Evolutionary conservation across 768 basidiomycete genomes (phyloP).

Genomic region (Termitomyces titanicus): DNA sequence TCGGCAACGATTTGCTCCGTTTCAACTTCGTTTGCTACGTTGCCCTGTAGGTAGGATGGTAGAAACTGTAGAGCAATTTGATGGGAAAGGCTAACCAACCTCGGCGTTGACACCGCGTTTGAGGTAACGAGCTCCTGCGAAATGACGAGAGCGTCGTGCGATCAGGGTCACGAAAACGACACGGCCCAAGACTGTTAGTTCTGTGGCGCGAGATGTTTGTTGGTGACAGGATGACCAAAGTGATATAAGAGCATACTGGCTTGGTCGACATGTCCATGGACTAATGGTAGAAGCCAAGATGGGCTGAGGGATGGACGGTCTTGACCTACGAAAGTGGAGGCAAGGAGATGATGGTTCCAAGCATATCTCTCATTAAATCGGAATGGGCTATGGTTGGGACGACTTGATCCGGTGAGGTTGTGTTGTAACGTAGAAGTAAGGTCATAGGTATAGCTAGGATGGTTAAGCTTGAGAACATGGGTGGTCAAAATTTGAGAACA

Average conservation of each 20-base stretch:
- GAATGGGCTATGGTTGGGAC: slow-evolving; percentile 45
- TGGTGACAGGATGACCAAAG: not conserved
- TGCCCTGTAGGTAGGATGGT: slow-evolving; percentile 56
- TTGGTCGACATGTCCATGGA: slow-evolving; percentile 98
- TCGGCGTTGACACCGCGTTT: slow-evolving; percentile 94
- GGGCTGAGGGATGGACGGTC: slow-evolving; percentile 43
- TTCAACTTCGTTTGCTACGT: slow-evolving; percentile 98
- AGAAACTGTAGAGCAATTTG: not conserved
- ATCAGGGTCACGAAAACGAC: slow-evolving; percentile 94
- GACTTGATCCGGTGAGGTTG: slow-evolving; percentile 68
- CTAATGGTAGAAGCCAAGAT: slow-evolving; percentile 86
- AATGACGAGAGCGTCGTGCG: slow-evolving; percentile 90
- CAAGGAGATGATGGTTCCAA: slow-evolving; percentile 92
- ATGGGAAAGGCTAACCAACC: slow-evolving; percentile 51
- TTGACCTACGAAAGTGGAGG: slow-evolving; percentile 54
- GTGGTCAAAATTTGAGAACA: not conserved
- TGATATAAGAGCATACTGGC: slow-evolving; percentile 64
- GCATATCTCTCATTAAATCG: slow-evolving; percentile 85
- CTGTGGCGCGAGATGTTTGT: slow-evolving; percentile 35
- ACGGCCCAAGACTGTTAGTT: slow-evolving; percentile 85
- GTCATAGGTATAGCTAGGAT: slow-evolving; percentile 87
- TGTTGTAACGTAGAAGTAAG: slow-evolving; percentile 93
- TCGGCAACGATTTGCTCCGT: slow-evolving; percentile 97
- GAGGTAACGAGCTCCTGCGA: slow-evolving; percentile 91
- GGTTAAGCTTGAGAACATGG: not conserved